These are phyloP conservation scores for Fusarium metavorans DNA, from an alignment of 2,329 filamentous ascomycete genomes.

Conservation along the genomic window DNA sequence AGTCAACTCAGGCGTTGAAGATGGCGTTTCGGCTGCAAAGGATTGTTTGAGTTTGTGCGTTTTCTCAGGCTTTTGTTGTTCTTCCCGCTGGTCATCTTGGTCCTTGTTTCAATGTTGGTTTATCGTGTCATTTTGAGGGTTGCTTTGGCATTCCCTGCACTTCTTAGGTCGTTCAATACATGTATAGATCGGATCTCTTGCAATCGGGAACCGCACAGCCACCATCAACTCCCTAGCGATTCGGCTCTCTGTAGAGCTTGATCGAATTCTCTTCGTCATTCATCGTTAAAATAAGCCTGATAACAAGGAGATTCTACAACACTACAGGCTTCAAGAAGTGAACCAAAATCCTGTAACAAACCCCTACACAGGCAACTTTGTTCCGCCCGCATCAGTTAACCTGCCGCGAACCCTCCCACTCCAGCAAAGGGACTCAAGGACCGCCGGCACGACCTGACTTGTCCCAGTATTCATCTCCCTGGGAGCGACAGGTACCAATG, in stretches of 20 bases:
- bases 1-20: neutral
- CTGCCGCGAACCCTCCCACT: neutral
- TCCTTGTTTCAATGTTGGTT: neutral
- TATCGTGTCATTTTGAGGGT: neutral
- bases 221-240: too few species aligned
- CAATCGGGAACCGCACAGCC: too few species aligned
- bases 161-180: neutral
- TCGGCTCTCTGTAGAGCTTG: too few species aligned
- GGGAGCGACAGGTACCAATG: neutral
- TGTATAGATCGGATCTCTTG: neutral
- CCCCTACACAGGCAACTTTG: neutral
- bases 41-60: neutral
- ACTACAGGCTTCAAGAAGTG: neutral
- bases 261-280: too few species aligned
- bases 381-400: neutral
- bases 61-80: neutral
- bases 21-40: neutral
- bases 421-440: neutral
- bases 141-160: neutral
- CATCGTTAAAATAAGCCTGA: too few species aligned
- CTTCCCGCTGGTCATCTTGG: neutral
- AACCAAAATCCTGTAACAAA: neutral
- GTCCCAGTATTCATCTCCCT: neutral
- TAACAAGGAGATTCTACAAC: neutral
- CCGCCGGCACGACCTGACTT: neutral